Evolutionary conservation across 2,329 filamentous ascomycete genomes (phyloP).

Genomic region (Exserohilum turcica): DNA sequence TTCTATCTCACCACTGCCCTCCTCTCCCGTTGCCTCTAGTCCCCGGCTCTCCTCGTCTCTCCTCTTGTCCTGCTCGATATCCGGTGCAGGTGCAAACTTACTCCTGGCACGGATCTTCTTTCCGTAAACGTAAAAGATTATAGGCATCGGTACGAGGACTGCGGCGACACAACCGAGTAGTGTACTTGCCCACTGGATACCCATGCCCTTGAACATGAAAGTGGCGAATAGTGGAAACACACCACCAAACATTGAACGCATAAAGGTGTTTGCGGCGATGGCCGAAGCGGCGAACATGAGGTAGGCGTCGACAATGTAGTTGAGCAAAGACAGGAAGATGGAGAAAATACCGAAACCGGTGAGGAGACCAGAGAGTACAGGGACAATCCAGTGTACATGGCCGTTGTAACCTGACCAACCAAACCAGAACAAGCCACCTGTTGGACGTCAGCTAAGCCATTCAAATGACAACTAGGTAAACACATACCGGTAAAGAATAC

Average conservation of each 20-base stretch:
- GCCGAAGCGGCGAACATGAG: constrained; percentile 61
- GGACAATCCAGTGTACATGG: constrained; percentile 50
- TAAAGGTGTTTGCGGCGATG: constrained; percentile 62
- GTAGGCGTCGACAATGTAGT: constrained; percentile 65
- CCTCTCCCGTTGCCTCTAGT: constrained; percentile 8
- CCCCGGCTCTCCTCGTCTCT: constrained; percentile 42
- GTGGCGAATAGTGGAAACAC: constrained; percentile 61
- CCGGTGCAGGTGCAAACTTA: constrained; percentile 51
- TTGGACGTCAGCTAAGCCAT: neutral
- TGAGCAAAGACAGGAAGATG: constrained; percentile 63
- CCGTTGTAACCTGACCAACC: constrained; percentile 52
- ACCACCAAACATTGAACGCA: constrained; percentile 57
- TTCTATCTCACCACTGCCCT: constrained; percentile 14
- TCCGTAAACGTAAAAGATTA: constrained; percentile 53
- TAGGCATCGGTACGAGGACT: constrained; percentile 51
- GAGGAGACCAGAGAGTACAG: constrained; percentile 54
- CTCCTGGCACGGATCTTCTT: constrained; percentile 51
- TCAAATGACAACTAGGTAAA: neutral
- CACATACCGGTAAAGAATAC: constrained; percentile 45
- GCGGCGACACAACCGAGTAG: constrained; percentile 53
- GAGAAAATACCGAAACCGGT: constrained; percentile 63
- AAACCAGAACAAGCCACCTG: constrained; percentile 46
- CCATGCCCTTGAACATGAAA: constrained; percentile 61
- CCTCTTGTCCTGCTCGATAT: constrained; percentile 45
- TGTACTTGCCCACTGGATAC: constrained; percentile 55